These are phyloP conservation scores for Chenopodium suecicum DNA, from an alignment of 148 eudicot species.

Conservation along the genomic window DNA sequence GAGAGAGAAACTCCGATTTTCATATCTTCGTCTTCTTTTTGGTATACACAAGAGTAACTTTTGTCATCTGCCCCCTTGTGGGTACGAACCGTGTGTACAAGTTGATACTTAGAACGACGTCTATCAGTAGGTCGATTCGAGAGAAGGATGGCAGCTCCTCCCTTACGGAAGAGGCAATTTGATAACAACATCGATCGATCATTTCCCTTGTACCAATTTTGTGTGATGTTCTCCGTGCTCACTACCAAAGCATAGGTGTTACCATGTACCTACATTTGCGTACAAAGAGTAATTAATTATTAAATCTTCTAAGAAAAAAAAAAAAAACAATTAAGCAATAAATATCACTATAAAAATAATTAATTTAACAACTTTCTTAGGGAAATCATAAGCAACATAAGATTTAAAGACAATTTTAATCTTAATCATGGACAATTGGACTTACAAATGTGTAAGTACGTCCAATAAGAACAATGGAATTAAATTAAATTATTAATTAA, in stretches of 20 bases:
- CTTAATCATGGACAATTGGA: background rate
- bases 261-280: conserved; percentile 29
- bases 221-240: conserved; percentile 49
- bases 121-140: conserved; percentile 33
- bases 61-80: conserved; percentile 46
- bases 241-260: conserved; percentile 45
- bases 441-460: background rate
- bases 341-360: too few relatives aligned
- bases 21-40: conserved; percentile 30
- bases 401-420: too few relatives aligned
- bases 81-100: conserved; percentile 43
- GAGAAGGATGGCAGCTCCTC: conserved; percentile 48
- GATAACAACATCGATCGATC: conserved; percentile 48
- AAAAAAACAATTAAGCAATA: background rate
- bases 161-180: conserved; percentile 46
- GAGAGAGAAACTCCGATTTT: conserved; percentile 42
- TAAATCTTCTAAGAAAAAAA: background rate
- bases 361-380: too few relatives aligned
- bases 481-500: background rate
- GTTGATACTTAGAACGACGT: conserved; percentile 43
- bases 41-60: conserved; percentile 41
- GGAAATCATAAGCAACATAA: too few relatives aligned
- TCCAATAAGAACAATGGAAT: background rate
- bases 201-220: conserved; percentile 47
- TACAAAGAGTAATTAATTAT: background rate